Base-by-base conservation (phyloP, 805 yeast genomes). In the Vanderwaltozyma polyspora region DNA sequence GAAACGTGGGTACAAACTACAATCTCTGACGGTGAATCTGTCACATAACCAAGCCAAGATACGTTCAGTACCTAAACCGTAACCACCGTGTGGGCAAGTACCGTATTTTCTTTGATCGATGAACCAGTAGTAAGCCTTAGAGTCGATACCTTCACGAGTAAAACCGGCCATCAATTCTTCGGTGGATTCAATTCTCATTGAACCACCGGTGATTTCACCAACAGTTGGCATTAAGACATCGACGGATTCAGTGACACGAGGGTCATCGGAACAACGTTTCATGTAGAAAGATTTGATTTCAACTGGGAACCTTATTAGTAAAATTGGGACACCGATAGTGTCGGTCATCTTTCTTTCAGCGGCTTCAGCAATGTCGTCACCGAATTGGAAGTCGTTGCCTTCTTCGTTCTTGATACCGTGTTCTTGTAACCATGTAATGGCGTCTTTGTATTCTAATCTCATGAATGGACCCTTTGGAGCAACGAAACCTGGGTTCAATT, bases 341-440 rank as follows among this genome's bases (percentile, higher is more conserved):
- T 91, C 99, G 23, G 95, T 85, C 99, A 91, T 91, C 63, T 79
- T 83, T 61, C 99, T 82, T 72, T 91, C 99, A 39, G 96, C 98
- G 37, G 98, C 98, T 67, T 91, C 99, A 41, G 97, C 96, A 45
- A 91, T 91, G 61, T 91, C 99, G 57, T 91, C 99, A 61, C 99
- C 99, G 49, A 91, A 91, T 64, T 80, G 74, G 78, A 89, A 91
- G 48, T 68, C 66, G 58, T 85, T 81, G 43, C 91, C 96, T 10
- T 89, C 95, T 68, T 91, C 98, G 73, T 89, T 91, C 53, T 78
- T 77, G 52, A 93, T 76, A 35, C 80, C 89, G 64, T 89, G 85
- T 64, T 87, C 96, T 73, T 85, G 84, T 63, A 91, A 77, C 97
- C 98, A 91, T 24, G 78, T 84, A 48, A 91, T 70, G 19, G 98